Conservation (phyloP, 176 grass and related monocot species). For the Metroxylon sagu region DNA sequence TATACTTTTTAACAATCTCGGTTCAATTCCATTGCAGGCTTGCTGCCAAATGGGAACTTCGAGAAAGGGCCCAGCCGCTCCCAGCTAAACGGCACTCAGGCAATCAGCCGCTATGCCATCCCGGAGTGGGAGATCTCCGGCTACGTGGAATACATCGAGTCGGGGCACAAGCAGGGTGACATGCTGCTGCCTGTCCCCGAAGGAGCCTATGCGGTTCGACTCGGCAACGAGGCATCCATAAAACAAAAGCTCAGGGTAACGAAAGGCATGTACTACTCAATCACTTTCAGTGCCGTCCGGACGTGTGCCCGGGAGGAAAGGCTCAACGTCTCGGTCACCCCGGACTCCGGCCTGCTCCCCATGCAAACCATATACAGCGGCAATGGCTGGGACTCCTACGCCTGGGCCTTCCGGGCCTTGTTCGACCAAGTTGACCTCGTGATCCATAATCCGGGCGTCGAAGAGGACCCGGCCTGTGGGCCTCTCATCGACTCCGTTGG, state of each 20-base stretch:
- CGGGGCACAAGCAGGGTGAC: conserved; percentile 89
- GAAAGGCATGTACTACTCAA: conserved; percentile 54
- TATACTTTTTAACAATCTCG: too few relatives aligned
- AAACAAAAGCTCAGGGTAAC: conserved; percentile 46
- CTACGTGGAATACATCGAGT: conserved; percentile 89
- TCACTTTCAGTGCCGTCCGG: conserved; percentile 87
- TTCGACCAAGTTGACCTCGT: conserved; percentile 38
- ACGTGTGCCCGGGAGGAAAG: conserved; percentile 79
- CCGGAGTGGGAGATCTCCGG: conserved; percentile 60
- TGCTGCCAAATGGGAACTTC: conserved; percentile 83
- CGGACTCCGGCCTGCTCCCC: conserved; percentile 62
- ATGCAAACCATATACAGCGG: conserved; percentile 92
- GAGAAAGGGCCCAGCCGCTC: conserved; percentile 49
- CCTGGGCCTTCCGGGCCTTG: conserved; percentile 77
- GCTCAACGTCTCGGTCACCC: conserved; percentile 77
- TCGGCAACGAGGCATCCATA: conserved; percentile 85
- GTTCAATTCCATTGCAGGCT: conserved; percentile 26
- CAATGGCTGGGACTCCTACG: conserved; percentile 88
- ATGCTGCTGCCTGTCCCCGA: conserved; percentile 88
- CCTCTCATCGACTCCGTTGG: conserved; percentile 78
- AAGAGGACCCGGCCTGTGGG: conserved; percentile 85
- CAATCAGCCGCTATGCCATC: conserved; percentile 37
- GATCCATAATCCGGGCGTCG: conserved; percentile 75
- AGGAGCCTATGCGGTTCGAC: conserved; percentile 70
- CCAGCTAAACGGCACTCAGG: conserved; percentile 65